Evolutionary conservation across 2,329 filamentous ascomycete genomes (phyloP), one percentile per base, ranked within the genome.

Genomic region (Chalaropsis thielavioides): DNA sequence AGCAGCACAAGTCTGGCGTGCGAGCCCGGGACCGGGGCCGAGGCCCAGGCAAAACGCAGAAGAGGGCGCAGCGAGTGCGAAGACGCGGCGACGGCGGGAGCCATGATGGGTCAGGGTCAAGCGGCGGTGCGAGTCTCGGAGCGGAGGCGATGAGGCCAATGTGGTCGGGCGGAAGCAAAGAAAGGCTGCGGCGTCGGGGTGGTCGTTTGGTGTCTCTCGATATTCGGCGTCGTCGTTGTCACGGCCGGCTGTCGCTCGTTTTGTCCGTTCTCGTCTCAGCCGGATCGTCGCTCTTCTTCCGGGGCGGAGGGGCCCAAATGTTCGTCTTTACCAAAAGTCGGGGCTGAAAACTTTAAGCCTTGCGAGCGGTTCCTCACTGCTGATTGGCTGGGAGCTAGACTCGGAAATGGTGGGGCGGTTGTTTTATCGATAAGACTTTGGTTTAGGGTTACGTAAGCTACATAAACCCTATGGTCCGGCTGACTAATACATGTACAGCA

Each of bases 331-430:
- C 24, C 24, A 40, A 60, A 54, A 54, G 19, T 17, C 63, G 22
- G 64, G 31, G 46, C 51, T 60, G 61, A 66, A 66, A 66, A 63
- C 60, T 63, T 66, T 63, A 58, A 59, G 49, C 40, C 44, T 64
- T 38, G 54, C 35, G 19, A 4, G 27, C 15, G 27, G 61, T 43
- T 56, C 4, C 31, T 24, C 8, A n/a, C 58, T 44, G 19, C 35
- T 62, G 58, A 65, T 65, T 65, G 64, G 64, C 60, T 58, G 15
- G 3, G 31, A 64, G 22, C 35, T 40, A 7, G 43, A 6, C 38
- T 22, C 6, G 19, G n/a, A 19, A 17, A 35, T 56, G 38, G 43
- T 61, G 59, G 43, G 59, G 64, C 35, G 54, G 8, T 7, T 7
- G 22, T 1, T 17, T 65, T 62, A 65, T 65, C 64, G 64, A 65